Percentiles rank a stretch among this genome's conserved stretches.
Conservation (phyloP, 2,329 filamentous ascomycete species). For the Parafenestella ontariensis region DNA sequence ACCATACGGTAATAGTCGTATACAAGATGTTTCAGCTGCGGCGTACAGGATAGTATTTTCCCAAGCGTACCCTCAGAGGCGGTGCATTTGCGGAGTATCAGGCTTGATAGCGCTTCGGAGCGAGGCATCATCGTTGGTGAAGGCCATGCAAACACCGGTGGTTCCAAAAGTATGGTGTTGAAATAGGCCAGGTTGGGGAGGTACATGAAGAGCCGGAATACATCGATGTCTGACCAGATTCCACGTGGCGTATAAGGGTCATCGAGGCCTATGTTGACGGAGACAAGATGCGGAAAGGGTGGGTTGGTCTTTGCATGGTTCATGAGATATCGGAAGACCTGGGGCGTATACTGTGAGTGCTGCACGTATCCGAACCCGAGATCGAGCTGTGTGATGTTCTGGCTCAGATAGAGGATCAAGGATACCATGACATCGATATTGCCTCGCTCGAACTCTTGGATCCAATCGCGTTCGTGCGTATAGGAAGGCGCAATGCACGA, state of each 20-base stretch:
- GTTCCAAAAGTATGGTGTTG: not conserved
- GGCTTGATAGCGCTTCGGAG: not conserved
- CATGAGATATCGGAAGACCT: not conserved
- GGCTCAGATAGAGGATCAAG: not conserved
- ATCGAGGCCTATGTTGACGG: not conserved
- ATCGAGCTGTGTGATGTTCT: not conserved
- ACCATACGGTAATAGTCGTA: not conserved
- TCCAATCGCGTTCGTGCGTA: not conserved
- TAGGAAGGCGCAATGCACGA: not conserved
- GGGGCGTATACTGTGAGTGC: not conserved
- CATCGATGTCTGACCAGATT: not conserved
- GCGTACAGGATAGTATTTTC: not conserved
- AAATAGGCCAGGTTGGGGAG: not conserved
- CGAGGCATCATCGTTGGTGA: not conserved
- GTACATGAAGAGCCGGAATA: not conserved
- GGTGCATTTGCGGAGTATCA: not conserved
- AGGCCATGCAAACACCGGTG: not conserved
- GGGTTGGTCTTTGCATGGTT: not conserved
- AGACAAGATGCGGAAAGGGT: not conserved
- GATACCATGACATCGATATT: not conserved
- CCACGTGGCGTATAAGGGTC: not conserved
- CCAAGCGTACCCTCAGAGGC: not conserved
- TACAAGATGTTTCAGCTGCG: not conserved
- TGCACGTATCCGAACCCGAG: not conserved
- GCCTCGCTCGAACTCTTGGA: not conserved